Evolutionary conservation across 805 yeast genomes (phyloP), one percentile per base, ranked within the genome.

Genomic region (Candida insectorum): DNA sequence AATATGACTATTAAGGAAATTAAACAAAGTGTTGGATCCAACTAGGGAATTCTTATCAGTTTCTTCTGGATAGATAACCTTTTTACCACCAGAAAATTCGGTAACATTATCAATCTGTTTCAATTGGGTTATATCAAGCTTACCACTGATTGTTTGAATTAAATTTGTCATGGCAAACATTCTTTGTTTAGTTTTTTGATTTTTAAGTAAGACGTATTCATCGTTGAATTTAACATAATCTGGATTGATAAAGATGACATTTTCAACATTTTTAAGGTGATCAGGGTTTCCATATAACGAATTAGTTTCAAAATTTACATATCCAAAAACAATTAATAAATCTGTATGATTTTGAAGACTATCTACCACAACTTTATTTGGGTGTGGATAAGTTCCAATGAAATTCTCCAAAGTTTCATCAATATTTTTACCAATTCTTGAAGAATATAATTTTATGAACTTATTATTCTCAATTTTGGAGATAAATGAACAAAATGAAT

Each of bases 381-480:
- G 34, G 71, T 74, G 42, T 6, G 46, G 49, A 54, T 82, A 89
- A 23, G 75, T 77, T 24, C 95, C 96, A 40, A 79, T 69, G 51
- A 73, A 88, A 29, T 71, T 65, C 6, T 71, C 63, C 39, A 70
- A 63, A n/a, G 76, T 58, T 60, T 88, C 97, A 58, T 88, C 80
- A 25, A 88, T 58, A 6, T 85, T 79, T 55, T 87, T 82, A 11
- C 88, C 94, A 52, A 63, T 54, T 75, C 75, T 55, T 58, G 84
- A 45, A 69, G 75, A 54, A 76, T 80, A 50, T 75, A 71, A 32
- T 62, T 61, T 69, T 24, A 68, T 58, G 26, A 54, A 58, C 16
- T 36, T 37, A 24, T 49, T 41, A 6, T 45, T 36, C 2, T 40
- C 85, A 60, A 36, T 49, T 49, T 24, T 64, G 52, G 12, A 73